Percentiles rank a stretch among this genome's conserved stretches.
These are phyloP conservation scores for Aristolochia contorta DNA, from an alignment of 164 flowering plant species.

Conservation along the genomic window DNA sequence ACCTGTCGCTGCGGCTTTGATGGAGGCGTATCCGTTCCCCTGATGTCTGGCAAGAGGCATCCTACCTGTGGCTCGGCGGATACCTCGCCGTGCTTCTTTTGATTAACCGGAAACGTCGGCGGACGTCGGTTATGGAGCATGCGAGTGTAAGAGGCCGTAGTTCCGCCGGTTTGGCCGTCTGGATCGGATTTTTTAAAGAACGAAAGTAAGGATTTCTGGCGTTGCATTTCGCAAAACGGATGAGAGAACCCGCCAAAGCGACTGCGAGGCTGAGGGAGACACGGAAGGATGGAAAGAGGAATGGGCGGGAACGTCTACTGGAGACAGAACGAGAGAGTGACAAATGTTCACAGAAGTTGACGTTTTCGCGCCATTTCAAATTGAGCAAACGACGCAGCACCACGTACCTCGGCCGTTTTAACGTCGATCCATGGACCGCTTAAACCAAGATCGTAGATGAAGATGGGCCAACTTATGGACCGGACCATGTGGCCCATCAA, in stretches of 20 bases:
- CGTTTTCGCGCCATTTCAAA: not conserved
- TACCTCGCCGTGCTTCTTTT: constrained; percentile 9
- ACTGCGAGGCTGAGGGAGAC: too few relatives aligned
- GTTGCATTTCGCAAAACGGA: constrained; percentile 41
- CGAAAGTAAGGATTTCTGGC: constrained; percentile 69
- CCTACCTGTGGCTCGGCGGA: constrained; percentile 4
- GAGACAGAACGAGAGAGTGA: too few relatives aligned
- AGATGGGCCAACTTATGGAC: too few relatives aligned
- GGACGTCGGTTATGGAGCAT: constrained; percentile 7
- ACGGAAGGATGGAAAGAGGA: too few relatives aligned
- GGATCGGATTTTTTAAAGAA: constrained; percentile 51
- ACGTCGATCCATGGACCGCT: too few relatives aligned
- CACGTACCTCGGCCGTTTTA: too few relatives aligned
- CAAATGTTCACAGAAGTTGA: not conserved
- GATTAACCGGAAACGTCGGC: constrained; percentile 15
- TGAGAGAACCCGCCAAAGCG: not conserved
- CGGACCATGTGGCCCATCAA: too few relatives aligned
- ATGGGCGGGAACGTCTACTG: too few relatives aligned
- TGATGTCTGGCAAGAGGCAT: constrained; percentile 23
- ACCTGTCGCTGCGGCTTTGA: constrained; percentile 69
- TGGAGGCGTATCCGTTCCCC: constrained; percentile 87
- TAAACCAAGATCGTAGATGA: too few relatives aligned
- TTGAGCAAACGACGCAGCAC: too few relatives aligned
- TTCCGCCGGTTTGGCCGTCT: constrained; percentile 20
- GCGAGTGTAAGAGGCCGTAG: constrained; percentile 11